A percentile compares a stretch with the other conserved stretches of the same genome.
phyloP scores from a whole-genome alignment of 495 filamentous ascomycete genomes.

The Penicillium riverlandense region DNA sequence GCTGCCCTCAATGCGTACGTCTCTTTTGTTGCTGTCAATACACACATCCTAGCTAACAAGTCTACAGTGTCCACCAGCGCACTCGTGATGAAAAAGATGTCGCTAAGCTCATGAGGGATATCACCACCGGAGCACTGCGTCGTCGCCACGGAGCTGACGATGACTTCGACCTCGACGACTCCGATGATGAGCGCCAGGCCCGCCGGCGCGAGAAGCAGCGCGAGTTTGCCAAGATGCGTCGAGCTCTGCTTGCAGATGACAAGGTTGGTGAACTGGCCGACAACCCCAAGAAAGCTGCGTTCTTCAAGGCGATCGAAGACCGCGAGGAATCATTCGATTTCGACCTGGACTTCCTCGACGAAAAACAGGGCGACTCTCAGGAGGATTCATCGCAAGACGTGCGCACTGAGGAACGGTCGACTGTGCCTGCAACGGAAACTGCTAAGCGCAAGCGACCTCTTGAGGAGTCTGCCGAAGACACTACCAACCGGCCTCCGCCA shows the following conservation, averaged over 20 bases:
- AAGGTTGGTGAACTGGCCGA: constrained; percentile 83
- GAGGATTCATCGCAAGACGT: constrained; percentile 41
- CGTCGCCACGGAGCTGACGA: constrained; percentile 68
- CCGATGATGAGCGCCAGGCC: constrained; percentile 74
- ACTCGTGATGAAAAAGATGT: constrained; percentile 65
- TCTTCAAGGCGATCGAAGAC: constrained; percentile 85
- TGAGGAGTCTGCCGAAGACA: constrained; percentile 34
- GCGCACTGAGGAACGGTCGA: constrained; percentile 17
- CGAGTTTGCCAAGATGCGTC: constrained; percentile 88
- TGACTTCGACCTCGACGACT: constrained; percentile 75
- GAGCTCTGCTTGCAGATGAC: constrained; percentile 82
- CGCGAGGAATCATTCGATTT: constrained; percentile 69
- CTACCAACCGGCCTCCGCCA: constrained; percentile 51
- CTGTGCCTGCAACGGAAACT: constrained; percentile 16
- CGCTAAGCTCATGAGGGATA: constrained; percentile 83
- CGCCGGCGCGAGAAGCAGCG: constrained; percentile 72
- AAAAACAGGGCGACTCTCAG: constrained; percentile 38
- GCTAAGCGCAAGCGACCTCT: constrained; percentile 52
- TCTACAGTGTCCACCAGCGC: constrained; percentile 30
- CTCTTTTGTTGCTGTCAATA: background rate
- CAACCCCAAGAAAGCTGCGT: constrained; percentile 84
- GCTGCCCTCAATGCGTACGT: constrained; percentile 88
- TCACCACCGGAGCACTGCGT: constrained; percentile 78
- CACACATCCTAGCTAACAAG: constrained; percentile 9
- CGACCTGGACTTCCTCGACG: constrained; percentile 64